Evolutionary conservation across 192 early-diverging fungal genomes (phyloP), one percentile per base, ranked within the genome.

Genomic region (Coemansia interrupta): DNA sequence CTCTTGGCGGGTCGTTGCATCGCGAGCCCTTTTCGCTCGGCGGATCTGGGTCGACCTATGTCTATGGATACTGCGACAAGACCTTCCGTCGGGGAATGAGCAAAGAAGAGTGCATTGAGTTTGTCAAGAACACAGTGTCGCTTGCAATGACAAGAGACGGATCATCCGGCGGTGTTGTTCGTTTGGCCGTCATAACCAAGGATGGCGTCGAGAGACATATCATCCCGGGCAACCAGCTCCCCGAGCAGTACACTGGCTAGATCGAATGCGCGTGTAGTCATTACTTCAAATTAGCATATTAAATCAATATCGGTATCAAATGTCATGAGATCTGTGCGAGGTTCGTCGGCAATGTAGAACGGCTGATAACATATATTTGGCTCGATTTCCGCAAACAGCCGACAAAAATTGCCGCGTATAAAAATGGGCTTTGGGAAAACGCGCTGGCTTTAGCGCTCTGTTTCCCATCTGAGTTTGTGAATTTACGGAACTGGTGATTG

Each of bases 31-130:
- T 92, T 85, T 84, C 94, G 5, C 91, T 97, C 63, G 94, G 91
- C 50, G 97, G 97, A 32, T 91, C 89, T 63, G 97, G 97, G 23
- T 96, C 94, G 11, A 87, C 89, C 11, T 99, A 91, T 70, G 96
- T 99, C 63, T 99, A 97, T 66, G 97, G 97, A 47, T 99, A 92
- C 73, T 98, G 95, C 69, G 97, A 99, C 82, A 80, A 93, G 50
- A 58, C 70, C 18, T 99, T 83, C 66, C 82, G 78, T 26, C 86
- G 89, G 7, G 80, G 80, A 52, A 95, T 99, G 94, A 87, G 69
- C 29, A 73, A 80, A 62, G 92, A 97, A 22, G 90, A 99, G 70
- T 86, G 87, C 52, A 80, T 97, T 43, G 78, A 88, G 40, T 98
- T 99, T 87, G 89, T 91, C 42, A 99, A 93, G 82, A 95, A 93